These are phyloP conservation scores for Lipomyces starkeyi DNA, from an alignment of 805 yeast genomes.

Conservation along the genomic window DNA sequence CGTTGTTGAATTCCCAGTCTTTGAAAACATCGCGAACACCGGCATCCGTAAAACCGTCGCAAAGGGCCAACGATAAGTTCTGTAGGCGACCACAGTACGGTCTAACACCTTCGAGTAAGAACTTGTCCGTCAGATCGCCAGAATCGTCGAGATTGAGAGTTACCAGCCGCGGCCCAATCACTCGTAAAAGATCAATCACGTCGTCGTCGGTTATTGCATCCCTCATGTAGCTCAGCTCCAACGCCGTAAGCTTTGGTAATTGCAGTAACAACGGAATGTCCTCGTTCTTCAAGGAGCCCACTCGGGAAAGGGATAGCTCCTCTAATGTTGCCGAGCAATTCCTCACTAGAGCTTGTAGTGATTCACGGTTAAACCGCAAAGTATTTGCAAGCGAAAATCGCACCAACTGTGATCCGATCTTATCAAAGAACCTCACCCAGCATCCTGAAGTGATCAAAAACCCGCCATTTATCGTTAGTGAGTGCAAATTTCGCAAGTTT, in stretches of 20 bases:
- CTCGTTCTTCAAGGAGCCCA: conserved; percentile 74
- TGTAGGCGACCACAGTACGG: conserved; percentile 64
- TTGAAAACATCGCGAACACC: conserved; percentile 66
- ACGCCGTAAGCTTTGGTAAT: conserved; percentile 53
- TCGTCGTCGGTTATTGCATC: conserved; percentile 48
- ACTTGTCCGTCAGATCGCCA: conserved; percentile 67
- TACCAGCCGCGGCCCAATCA: conserved; percentile 62
- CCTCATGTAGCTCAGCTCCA: conserved; percentile 70
- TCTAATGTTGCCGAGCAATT: conserved; percentile 58
- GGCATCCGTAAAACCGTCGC: conserved; percentile 72
- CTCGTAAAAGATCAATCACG: conserved; percentile 59
- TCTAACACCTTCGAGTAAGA: conserved; percentile 59
- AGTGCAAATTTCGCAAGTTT: conserved; percentile 60
- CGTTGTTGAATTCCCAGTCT: conserved; percentile 57
- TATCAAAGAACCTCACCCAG: conserved; percentile 79
- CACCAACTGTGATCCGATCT: conserved; percentile 59
- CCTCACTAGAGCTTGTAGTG: conserved; percentile 65
- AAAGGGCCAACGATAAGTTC: conserved; percentile 59
- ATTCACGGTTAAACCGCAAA: conserved; percentile 75
- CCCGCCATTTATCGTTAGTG: conserved; percentile 82
- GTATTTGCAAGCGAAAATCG: conserved; percentile 76
- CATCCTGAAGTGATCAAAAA: conserved; percentile 75
- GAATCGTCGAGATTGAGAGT: conserved; percentile 75
- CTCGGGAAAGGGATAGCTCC: conserved; percentile 64
- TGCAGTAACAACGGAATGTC: conserved; percentile 63